phyloP scores from a whole-genome alignment of 495 filamentous ascomycete species.

The Articulospora tetracladia region DNA sequence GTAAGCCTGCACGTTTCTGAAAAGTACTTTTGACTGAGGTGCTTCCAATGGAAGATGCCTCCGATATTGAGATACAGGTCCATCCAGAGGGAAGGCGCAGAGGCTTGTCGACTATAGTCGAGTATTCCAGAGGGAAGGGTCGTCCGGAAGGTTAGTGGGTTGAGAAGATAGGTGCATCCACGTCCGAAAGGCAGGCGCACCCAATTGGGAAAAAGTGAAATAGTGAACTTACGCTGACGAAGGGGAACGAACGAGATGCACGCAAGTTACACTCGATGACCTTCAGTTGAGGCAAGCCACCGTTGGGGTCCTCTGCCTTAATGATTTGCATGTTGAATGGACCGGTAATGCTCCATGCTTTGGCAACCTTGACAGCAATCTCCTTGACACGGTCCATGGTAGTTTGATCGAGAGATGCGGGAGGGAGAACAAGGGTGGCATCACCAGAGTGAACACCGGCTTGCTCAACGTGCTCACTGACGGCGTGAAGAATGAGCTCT shows the following conservation, averaged over 20 bases:
- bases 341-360: slow-evolving; percentile 94
- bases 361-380: slow-evolving; percentile 92
- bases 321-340: slow-evolving; percentile 99
- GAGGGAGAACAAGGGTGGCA: slow-evolving; percentile 92
- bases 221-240: slow-evolving; percentile 43
- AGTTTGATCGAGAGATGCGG: slow-evolving; percentile 66
- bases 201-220: no score
- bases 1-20: no score
- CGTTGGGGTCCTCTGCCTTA: slow-evolving; percentile 73
- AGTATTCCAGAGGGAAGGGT: no score
- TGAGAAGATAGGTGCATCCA: no score
- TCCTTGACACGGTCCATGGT: slow-evolving; percentile 85
- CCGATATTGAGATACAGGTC: no score
- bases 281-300: slow-evolving; percentile 73
- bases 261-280: slow-evolving; percentile 99
- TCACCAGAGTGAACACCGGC: slow-evolving; percentile 98
- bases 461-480: slow-evolving; percentile 96
- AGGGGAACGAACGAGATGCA: slow-evolving; percentile 96
- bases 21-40: no score
- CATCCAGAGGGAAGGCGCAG: no score
- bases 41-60: no score
- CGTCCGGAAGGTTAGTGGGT: no score
- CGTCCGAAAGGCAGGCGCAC: no score
- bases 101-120: no score
- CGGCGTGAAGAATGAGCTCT: slow-evolving; percentile 84